These are phyloP conservation scores for Sutorius eximius DNA, from an alignment of 1,284 basidiomycete species.

Conservation along the genomic window DNA sequence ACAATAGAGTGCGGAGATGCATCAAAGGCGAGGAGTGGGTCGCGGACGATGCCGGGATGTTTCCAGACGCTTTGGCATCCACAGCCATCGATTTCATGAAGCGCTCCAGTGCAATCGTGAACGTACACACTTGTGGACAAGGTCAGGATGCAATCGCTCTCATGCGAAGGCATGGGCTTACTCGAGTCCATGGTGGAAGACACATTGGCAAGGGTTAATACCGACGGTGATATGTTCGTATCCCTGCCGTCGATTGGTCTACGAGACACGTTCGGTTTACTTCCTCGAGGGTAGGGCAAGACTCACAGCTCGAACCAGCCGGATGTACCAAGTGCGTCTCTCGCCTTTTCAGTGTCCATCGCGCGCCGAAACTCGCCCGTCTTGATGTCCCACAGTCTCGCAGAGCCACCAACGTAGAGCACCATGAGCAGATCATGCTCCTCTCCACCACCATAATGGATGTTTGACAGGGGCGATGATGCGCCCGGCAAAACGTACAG, in stretches of 20 bases:
- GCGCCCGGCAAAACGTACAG: constrained; percentile 81
- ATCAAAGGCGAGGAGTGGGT: constrained; percentile 44
- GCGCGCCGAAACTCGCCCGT: constrained; percentile 86
- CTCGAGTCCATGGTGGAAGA: constrained; percentile 22
- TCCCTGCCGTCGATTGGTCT: constrained; percentile 30
- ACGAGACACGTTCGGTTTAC: background rate
- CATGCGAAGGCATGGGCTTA: constrained; percentile 9
- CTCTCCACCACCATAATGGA: constrained; percentile 61
- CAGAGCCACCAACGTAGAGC: constrained; percentile 74
- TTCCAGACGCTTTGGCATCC: constrained; percentile 50
- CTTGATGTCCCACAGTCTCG: constrained; percentile 87
- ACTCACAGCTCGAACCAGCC: constrained; percentile 73
- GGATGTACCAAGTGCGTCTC: constrained; percentile 68
- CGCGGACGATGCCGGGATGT: constrained; percentile 32
- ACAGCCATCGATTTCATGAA: constrained; percentile 48
- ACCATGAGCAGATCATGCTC: constrained; percentile 68
- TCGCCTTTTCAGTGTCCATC: constrained; percentile 73
- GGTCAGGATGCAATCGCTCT: background rate
- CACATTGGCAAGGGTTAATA: constrained; percentile 23
- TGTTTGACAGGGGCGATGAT: constrained; percentile 57
- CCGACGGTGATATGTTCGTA: constrained; percentile 22
- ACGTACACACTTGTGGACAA: constrained; percentile 39
- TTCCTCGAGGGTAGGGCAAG: background rate
- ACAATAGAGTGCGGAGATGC: constrained; percentile 47
- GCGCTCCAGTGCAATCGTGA: constrained; percentile 47